Percentiles rank a stretch among this genome's conserved stretches.
Conservation (phyloP, 2,329 filamentous ascomycete species). For the Boeremia exigua region DNA sequence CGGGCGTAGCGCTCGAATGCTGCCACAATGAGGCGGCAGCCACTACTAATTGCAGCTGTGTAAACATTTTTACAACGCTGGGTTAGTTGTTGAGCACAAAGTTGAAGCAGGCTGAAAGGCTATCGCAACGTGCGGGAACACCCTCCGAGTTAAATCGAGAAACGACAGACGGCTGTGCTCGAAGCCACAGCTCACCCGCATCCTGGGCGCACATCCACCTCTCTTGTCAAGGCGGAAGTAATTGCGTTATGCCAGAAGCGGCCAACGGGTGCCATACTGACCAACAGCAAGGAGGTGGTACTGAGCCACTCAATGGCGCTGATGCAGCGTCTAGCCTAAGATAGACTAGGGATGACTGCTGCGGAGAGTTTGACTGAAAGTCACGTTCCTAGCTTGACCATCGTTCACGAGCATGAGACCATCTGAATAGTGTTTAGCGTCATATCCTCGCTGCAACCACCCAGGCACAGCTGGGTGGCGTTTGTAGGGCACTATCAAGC, state of each 20-base stretch:
- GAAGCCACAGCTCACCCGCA: constrained; percentile 18
- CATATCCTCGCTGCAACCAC: background rate
- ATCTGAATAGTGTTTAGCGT: constrained; percentile 2
- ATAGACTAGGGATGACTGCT: constrained; percentile 4
- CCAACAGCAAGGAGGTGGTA: constrained; percentile 5
- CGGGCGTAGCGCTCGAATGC: constrained; percentile 25
- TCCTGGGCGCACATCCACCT: constrained; percentile 9
- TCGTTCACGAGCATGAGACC: background rate
- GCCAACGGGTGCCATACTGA: constrained; percentile 5
- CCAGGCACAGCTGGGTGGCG: background rate
- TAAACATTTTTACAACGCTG: constrained; percentile 20
- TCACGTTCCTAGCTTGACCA: background rate
- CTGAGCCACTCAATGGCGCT: background rate
- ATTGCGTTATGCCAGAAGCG: constrained; percentile 15
- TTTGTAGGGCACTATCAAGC: constrained; percentile 3
- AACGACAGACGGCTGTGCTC: constrained; percentile 1
- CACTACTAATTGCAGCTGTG: constrained; percentile 18
- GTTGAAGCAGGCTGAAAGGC: background rate
- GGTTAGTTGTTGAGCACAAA: background rate
- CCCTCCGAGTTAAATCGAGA: constrained; percentile 8
- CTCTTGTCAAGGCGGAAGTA: constrained; percentile 10
- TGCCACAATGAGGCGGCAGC: constrained; percentile 20
- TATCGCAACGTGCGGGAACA: background rate
- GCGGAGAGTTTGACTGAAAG: background rate
- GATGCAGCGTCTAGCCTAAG: constrained; percentile 4